Evolutionary conservation across 257 asterid species (phyloP), one percentile per base, ranked within the genome.

Genomic region (Asclepias syriaca): DNA sequence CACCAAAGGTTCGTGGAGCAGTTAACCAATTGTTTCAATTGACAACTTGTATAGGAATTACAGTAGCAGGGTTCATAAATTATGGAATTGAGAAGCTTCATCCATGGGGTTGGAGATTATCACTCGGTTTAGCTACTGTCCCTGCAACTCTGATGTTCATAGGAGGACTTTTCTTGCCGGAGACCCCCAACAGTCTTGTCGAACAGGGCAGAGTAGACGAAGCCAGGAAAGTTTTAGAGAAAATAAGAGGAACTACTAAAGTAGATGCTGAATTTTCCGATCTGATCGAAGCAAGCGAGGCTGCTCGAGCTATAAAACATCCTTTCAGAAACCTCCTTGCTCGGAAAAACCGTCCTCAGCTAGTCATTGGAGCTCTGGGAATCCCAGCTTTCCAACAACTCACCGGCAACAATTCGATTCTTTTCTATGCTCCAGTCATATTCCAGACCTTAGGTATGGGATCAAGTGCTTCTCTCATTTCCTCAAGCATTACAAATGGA

Each of bases 321-420:
- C 97, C 97, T 8, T 90, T 83, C 74, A 66, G 87, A 58, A 88
- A 88, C 66, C 88, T 90, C 54, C 40, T 90, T 1, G 39, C 51
- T 14, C 78, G 86, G 70, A 88, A 86, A 74, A 87, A 90, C 29
- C 80, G 93, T 0, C 97, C 97, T 29, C 90, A 84, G 46, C 71
- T 90, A 72, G 81, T 87, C 51, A 72, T 90, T 5, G 92, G 90
- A 50, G 93, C 87, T 0, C 19, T 90, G 0, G 86, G 82, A 4
- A 89, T 90, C 66, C 97, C 97, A 12, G 92, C 92, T 9, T 90
- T 90, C 75, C 97, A 90, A 72, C 96, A 88, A 69, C 89, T 90
- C 22, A 88, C 96, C 0, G 97, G 97, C 24, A 84, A 78, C 61
- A 91, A 91, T 81, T 83, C 97, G 19, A 91, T 91, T 78, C 88